Base-by-base conservation (phyloP, 2,329 filamentous ascomycete genomes). In the Aspergillus unguis region DNA sequence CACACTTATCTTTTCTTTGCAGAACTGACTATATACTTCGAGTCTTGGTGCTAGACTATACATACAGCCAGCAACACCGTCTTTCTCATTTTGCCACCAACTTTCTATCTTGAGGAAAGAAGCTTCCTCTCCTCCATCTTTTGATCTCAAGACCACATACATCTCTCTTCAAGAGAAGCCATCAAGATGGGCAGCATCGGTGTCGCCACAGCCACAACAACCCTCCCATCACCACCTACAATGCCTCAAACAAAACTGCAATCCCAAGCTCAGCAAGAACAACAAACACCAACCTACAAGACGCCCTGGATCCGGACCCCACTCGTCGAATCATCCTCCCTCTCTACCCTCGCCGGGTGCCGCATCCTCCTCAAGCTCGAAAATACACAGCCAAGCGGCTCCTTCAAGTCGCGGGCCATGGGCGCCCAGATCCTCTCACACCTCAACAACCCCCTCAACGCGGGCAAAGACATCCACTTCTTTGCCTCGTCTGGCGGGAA, bases 321-420 rank as follows among this genome's bases (percentile, higher is more conserved):
- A 27, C 78, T 88, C 55, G 78, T 88, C 54, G 81, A 84, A 63
- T 90, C 85, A 3, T 76, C 79, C 46, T 75, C 82, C 10, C 78
- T 92, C 35, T 90, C 87, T 40, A 80, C 83, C 58, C 79, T 80
- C 57, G 86, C 86, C 59, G 88, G 87, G 70, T 92, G 87, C 76
- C 85, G 87, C 74, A 83, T 95, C 70, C 89, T 88, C 70, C 84
- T 95, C 64, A 95, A 95, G 71, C 82, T 94, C 57, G 90, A 95
- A 63, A 89, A 88, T 67, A 81, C 91, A 50, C 90, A 95, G 66
- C 90, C 90, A 4, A 87, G 86, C 25, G 88, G 88, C 58, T 92
- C 88, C 36, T 95, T 95, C 83, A 94, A 95, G 71, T 92, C 88
- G 43, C 81, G 72, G 59, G 88, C 87, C 29, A 83, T 92, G 56